Conservation (phyloP, 169 alveolate species). For the Eimeria brunetti region DNA sequence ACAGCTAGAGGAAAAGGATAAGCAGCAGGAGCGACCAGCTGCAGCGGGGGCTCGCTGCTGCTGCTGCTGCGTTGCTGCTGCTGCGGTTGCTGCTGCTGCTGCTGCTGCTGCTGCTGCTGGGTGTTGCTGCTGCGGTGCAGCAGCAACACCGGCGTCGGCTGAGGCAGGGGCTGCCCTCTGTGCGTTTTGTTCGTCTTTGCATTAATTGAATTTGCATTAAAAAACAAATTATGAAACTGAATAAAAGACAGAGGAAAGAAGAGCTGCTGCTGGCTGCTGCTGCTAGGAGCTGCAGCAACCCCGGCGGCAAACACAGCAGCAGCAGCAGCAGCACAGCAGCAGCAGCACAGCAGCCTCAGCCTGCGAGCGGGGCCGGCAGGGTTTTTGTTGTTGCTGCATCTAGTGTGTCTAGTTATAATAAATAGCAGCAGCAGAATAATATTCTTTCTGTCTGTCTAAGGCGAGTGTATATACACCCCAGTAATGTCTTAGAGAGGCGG, state of each 20-base stretch:
- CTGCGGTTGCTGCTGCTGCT: neutral
- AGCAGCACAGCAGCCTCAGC: neutral
- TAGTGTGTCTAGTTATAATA: neutral
- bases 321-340: constrained; percentile 42
- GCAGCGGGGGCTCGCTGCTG: too few species aligned
- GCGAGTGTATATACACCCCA: neutral
- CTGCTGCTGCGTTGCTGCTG: neutral
- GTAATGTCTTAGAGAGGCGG: neutral
- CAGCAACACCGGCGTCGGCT: constrained; percentile 42
- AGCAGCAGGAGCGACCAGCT: too few species aligned
- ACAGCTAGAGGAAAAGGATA: too few species aligned
- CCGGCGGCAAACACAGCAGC: constrained; percentile 8
- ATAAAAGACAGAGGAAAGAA: too few species aligned
- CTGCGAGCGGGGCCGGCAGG: neutral
- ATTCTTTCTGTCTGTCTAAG: neutral
- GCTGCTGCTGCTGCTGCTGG: constrained; percentile 5
- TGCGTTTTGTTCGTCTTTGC: neutral
- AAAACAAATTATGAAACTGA: neutral
- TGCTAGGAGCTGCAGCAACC: neutral
- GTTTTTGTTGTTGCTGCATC: neutral
- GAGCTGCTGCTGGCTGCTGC: too few species aligned
- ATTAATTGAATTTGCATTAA: too few species aligned
- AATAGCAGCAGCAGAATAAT: neutral
- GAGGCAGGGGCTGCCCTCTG: neutral
- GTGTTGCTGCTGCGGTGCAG: neutral